phyloP scores from a whole-genome alignment of 73 alveolate genomes.

The Uronychia setigera region DNA sequence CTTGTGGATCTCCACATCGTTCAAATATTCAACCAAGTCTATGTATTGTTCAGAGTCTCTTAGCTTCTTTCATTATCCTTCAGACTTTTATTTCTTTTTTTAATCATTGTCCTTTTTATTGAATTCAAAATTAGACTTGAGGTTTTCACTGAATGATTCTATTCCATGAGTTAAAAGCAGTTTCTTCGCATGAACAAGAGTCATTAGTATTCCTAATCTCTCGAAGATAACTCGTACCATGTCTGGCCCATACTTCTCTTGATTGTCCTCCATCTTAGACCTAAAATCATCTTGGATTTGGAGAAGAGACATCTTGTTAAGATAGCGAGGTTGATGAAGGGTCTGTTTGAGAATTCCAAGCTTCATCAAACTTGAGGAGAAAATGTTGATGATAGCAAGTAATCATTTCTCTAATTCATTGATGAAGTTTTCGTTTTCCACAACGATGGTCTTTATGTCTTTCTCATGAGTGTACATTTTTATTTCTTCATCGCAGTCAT shows the following conservation, averaged over 20 bases:
- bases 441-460: slow-evolving; percentile 55
- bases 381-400: not conserved
- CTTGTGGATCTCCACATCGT: not conserved
- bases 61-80: not conserved
- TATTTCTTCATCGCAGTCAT: slow-evolving; percentile 80
- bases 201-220: slow-evolving; percentile 18
- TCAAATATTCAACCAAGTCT: not conserved
- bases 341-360: not conserved
- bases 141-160: slow-evolving; percentile 44
- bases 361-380: not conserved
- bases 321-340: not conserved
- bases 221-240: slow-evolving; percentile 33
- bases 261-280: slow-evolving; percentile 4
- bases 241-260: slow-evolving; percentile 32
- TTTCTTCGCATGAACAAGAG: slow-evolving; percentile 50
- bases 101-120: slow-evolving; percentile 24
- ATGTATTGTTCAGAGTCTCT: slow-evolving; percentile 8
- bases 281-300: slow-evolving; percentile 28
- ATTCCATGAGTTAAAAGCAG: slow-evolving; percentile 44
- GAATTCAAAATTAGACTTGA: slow-evolving; percentile 20
- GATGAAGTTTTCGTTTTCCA: slow-evolving; percentile 47
- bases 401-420: slow-evolving; percentile 26
- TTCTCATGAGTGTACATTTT: slow-evolving; percentile 64
- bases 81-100: slow-evolving; percentile 8
- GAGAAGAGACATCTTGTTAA: slow-evolving; percentile 36